These are phyloP conservation scores for Ophiostoma novo-ulmi DNA, from an alignment of 2,329 filamentous ascomycete genomes.

Conservation along the genomic window DNA sequence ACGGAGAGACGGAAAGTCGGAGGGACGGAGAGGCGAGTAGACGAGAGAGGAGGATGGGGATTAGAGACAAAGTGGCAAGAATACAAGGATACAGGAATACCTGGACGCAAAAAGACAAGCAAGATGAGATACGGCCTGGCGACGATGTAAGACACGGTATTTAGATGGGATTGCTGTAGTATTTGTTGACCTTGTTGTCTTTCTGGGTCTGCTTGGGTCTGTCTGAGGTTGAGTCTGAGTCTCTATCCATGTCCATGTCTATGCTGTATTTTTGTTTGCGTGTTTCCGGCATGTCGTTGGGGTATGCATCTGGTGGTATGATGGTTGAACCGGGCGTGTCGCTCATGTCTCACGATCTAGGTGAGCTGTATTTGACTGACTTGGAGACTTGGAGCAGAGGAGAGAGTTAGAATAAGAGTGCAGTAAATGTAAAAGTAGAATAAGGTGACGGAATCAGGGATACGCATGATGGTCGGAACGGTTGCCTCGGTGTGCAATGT, in stretches of 20 bases:
- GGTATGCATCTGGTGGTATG: background rate
- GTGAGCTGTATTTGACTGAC: background rate
- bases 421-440: background rate
- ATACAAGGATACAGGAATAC: background rate
- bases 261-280: background rate
- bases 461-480: background rate
- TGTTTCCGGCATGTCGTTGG: background rate
- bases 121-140: background rate
- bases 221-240: background rate
- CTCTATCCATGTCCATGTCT: background rate
- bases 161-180: constrained; percentile 7
- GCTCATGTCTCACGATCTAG: background rate
- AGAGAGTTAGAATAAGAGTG: background rate
- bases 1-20: background rate
- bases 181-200: constrained; percentile 7
- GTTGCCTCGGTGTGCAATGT: background rate
- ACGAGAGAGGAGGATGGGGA: background rate
- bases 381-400: background rate
- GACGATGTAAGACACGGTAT: constrained; percentile 11
- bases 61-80: background rate
- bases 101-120: background rate
- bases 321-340: constrained; percentile 4
- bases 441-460: background rate
- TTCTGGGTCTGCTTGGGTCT: background rate
- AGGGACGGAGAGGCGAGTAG: too few relatives aligned